phyloP scores from a whole-genome alignment of 441 rosid species.

The Croton laevigatus region DNA sequence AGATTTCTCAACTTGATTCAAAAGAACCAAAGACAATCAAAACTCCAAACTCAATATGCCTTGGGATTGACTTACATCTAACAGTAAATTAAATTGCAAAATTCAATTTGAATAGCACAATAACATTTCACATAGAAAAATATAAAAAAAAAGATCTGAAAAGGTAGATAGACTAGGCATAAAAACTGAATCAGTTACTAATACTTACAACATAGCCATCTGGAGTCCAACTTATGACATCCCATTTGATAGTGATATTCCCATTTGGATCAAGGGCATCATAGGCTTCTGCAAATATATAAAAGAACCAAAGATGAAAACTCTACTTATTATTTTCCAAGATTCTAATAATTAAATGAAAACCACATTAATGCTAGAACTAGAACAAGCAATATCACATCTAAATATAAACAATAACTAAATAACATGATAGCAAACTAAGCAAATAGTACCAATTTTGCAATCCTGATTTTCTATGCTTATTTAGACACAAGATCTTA shows the following conservation, averaged over 20 bases:
- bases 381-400: slow-evolving; percentile 8
- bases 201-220: slow-evolving; percentile 80
- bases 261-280: slow-evolving; percentile 90
- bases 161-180: neutral
- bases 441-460: neutral
- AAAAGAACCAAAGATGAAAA: slow-evolving; percentile 9
- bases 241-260: slow-evolving; percentile 94
- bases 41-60: neutral
- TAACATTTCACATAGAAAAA: neutral
- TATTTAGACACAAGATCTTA: slow-evolving; percentile 18
- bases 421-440: neutral
- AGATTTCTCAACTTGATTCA: neutral
- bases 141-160: neutral
- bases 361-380: neutral
- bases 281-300: slow-evolving; percentile 55
- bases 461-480: neutral
- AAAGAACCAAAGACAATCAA: neutral
- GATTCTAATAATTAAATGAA: neutral
- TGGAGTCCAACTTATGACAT: slow-evolving; percentile 64
- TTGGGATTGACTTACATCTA: neutral
- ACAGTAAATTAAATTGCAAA: neutral
- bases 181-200: neutral
- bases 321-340: slow-evolving; percentile 16
- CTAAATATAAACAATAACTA: neutral
- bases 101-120: neutral